These are phyloP conservation scores for Conringia planisiliqua DNA, from an alignment of 345 rosid species.

Conservation along the genomic window DNA sequence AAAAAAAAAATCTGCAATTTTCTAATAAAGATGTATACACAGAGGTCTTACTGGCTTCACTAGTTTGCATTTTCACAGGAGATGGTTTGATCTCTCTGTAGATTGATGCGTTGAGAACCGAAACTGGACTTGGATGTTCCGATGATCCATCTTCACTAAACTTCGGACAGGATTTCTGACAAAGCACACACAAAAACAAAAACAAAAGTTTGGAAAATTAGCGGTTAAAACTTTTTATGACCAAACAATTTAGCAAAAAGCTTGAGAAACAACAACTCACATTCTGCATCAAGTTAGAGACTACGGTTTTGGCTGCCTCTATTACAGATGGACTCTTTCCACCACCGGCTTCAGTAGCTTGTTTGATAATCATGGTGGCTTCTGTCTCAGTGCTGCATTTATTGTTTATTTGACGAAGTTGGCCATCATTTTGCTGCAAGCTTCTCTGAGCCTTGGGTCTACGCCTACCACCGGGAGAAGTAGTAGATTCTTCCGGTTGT, in stretches of 20 bases:
- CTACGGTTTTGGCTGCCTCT: constrained; percentile 31
- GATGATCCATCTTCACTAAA: constrained; percentile 44
- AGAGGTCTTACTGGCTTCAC: constrained; percentile 22
- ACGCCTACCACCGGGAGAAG: constrained; percentile 54
- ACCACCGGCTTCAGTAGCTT: constrained; percentile 23
- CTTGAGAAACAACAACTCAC: constrained; percentile 39
- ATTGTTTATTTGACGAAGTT: constrained; percentile 54
- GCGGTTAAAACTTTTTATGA: background rate
- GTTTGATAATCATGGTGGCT: constrained; percentile 28
- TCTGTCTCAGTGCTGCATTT: constrained; percentile 55
- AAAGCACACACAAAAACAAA: background rate
- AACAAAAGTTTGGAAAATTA: background rate
- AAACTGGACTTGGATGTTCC: constrained; percentile 85
- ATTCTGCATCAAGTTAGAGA: constrained; percentile 42
- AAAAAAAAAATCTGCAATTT: background rate
- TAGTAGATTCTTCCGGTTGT: constrained; percentile 38
- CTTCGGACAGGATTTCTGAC: constrained; percentile 46
- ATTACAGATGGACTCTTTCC: constrained; percentile 41
- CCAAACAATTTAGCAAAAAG: constrained; percentile 7
- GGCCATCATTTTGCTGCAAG: constrained; percentile 51
- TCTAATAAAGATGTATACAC: background rate
- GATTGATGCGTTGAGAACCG: constrained; percentile 62
- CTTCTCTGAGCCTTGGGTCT: constrained; percentile 41
- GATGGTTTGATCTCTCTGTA: constrained; percentile 57
- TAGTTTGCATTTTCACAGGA: constrained; percentile 42